Evolutionary conservation across 176 grass and related monocot genomes (phyloP).

Genomic region (Cymbopogon citratus): DNA sequence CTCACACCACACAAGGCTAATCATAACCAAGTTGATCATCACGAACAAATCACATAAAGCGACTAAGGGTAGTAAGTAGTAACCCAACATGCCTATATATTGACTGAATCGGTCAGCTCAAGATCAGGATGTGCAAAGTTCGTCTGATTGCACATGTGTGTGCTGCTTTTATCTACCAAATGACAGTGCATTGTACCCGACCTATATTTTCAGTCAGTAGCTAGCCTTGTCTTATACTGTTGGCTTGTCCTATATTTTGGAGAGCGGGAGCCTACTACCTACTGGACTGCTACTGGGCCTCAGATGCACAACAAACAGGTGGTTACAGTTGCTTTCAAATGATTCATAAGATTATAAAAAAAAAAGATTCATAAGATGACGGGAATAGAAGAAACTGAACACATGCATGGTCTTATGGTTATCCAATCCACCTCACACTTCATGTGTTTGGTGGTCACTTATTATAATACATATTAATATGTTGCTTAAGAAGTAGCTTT

Average conservation of each 20-base stretch:
- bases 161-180: slow-evolving; percentile 14
- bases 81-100: slow-evolving; percentile 2
- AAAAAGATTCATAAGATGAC: slow-evolving; percentile 18
- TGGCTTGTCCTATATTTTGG: slow-evolving; percentile 27
- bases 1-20: neutral
- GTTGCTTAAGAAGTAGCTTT: slow-evolving; percentile 14
- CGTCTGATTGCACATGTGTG: neutral
- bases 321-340: slow-evolving; percentile 40
- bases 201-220: slow-evolving; percentile 14
- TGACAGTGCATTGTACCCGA: neutral
- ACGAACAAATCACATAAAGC: slow-evolving; percentile 15
- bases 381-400: slow-evolving; percentile 24
- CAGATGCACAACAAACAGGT: slow-evolving; percentile 29
- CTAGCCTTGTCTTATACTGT: slow-evolving; percentile 17
- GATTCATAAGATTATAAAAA: neutral
- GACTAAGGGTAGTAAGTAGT: neutral
- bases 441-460: slow-evolving; percentile 33
- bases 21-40: neutral
- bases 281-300: slow-evolving; percentile 23
- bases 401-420: slow-evolving; percentile 26
- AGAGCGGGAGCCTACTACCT: slow-evolving; percentile 39
- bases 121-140: neutral
- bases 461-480: neutral
- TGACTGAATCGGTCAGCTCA: neutral
- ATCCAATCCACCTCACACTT: slow-evolving; percentile 24